Base-by-base conservation (phyloP, 1,139 yeast genomes). In the Candida neerlandica region DNA sequence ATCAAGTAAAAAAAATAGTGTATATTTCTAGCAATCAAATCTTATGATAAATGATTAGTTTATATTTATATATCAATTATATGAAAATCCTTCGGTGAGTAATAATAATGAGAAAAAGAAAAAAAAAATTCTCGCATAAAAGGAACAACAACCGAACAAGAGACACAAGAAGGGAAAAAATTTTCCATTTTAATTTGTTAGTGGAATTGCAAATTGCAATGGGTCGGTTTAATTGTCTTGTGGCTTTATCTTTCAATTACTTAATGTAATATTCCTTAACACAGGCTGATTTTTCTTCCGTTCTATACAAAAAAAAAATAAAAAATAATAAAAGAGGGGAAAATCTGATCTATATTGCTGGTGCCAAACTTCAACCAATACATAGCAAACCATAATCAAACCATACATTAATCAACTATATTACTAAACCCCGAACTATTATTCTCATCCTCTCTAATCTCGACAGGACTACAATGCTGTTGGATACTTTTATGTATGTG, bases 181-280 rank as follows among this genome's bases (percentile, higher is more conserved):
- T 34, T 34, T 37, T 37, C 15, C n/a, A n/a, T 14, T 12, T 37
- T 18, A 19, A 19, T 37, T 15, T 23, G 6, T 15, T 4, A 11
- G 33, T 30, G 9, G 15, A 6, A 14, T 32, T 14, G 27, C 9
- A 10, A 23, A 23, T 14, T 14, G 34, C 16, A 6, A n/a, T 32
- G 11, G 7, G 30, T 33, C 41, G 41, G 41, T 21, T 37, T 37
- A 37, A 37, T 37, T 37, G 41, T 37, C 41, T 37, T 37, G 41
- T 37, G 41, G 41, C 29, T 12, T 19, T 37, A 5, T 30, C 4
- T 35, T 10, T 18, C 14, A 16, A 7, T 26, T 19, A 12, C 35
- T 15, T 32, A 15, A n/a, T 14, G 18, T 32, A n/a, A n/a, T n/a
- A n/a, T n/a, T n/a, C n/a, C n/a, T n/a, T 32, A 18, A 35, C 39